Base-by-base conservation (phyloP, 1,139 yeast species). In the Lipomyces yarrowii region DNA sequence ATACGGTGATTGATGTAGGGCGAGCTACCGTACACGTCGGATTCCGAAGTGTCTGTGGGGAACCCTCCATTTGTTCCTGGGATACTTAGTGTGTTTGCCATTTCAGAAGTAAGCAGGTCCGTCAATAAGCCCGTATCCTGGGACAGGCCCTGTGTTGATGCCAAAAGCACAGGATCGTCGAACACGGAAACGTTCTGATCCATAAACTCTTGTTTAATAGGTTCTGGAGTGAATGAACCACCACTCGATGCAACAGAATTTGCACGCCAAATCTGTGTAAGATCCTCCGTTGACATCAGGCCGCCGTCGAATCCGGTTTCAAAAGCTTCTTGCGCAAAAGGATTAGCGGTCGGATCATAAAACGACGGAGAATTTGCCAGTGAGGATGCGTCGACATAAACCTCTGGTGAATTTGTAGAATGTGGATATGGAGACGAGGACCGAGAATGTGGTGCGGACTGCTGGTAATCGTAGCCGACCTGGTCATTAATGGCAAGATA, bases 1-100 rank as follows among this genome's bases (percentile, higher is more conserved):
- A 35, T 15, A 13, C 67, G 60, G 21, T 61, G 37, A 53, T 21
- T 35, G 33, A 21, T 15, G 18, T 48, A 18, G 7, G 56, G 51
- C 15, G 56, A 46, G 42, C 26, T 18, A 4, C 39, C 30, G 23
- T 33, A 56, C 8, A 8, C 13, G 23, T 52, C n/a, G n/a, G 30
- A 13, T 23, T 8, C 18, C n/a, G 55, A 23, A 11, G 10, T n/a
- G 8, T 52, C 55, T 15, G 55, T 23, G 46, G 30, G 21, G 37
- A 4, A 11, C 8, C 23, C 48, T 15, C 21, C 48, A 42, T 18
- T 42, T 21, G 48, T 42, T 42, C 48, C 48, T 4, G 48, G 48
- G 8, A 42, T 18, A 21, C 1, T 42, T n/a, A 42, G 48, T n/a
- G 23, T 18, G 11, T 42, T 18, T n/a, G 48, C 21, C 21, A 42